These are phyloP conservation scores for Mycena indigotica DNA, from an alignment of 768 basidiomycete genomes.

Conservation along the genomic window DNA sequence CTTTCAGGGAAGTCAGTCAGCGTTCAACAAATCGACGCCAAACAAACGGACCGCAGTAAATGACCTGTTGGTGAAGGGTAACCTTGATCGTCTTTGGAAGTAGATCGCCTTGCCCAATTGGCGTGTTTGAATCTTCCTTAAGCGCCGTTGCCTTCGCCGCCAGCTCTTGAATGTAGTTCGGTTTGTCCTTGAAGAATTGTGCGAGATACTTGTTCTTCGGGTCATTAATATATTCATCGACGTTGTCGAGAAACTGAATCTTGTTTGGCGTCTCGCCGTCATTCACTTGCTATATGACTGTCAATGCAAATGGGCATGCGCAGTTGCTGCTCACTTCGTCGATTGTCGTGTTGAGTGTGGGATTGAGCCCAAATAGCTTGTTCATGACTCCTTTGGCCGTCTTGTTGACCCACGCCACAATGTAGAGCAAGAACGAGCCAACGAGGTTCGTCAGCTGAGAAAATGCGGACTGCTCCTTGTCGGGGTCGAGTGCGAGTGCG, in stretches of 20 bases:
- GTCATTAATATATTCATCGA: constrained; percentile 12
- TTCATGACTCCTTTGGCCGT: too few species aligned
- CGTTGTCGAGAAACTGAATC: constrained; percentile 6
- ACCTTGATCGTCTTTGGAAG: constrained; percentile 16
- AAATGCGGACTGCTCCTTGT: constrained; percentile 5
- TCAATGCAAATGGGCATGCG: constrained; percentile 1
- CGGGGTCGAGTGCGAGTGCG: constrained; percentile 3
- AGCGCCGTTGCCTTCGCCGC: constrained; percentile 11
- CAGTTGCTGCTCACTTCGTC: constrained; percentile 5
- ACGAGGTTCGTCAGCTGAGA: constrained; percentile 5
- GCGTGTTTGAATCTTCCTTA: constrained; percentile 11
- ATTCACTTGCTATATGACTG: constrained; percentile 6
- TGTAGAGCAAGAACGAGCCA: constrained; percentile 7
- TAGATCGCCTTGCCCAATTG: constrained; percentile 10
- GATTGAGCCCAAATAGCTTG: constrained; percentile 8
- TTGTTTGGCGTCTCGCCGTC: constrained; percentile 14
- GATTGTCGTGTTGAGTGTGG: not conserved
- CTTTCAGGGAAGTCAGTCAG: constrained; percentile 7
- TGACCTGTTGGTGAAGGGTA: constrained; percentile 17
- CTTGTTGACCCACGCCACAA: too few species aligned
- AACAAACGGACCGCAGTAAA: constrained; percentile 16
- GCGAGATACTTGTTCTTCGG: not conserved
- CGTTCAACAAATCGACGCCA: not conserved
- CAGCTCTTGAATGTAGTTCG: constrained; percentile 13
- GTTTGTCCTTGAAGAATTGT: constrained; percentile 17